Base-by-base conservation (phyloP, 352 stramenopile genomes). In the Globisporangium camurandrum region DNA sequence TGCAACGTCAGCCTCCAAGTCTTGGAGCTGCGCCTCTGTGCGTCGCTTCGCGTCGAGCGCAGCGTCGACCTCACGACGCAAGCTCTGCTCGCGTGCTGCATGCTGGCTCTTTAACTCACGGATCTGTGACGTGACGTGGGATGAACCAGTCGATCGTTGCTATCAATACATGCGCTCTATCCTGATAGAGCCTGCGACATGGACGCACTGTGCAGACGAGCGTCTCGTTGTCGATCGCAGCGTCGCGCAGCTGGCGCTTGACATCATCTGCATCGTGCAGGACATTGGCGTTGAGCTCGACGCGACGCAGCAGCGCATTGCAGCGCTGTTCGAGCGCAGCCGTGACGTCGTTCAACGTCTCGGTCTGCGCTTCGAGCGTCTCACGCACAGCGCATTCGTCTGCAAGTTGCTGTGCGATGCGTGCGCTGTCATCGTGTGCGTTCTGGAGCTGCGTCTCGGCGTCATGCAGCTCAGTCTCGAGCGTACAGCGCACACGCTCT, bases 281-380 rank as follows among this genome's bases (percentile, higher is more conserved):
- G 17, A 82, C 53, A 24, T 57, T 52, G 1, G 76, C 65, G 8
- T 54, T 71, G 1, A 88, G 60, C 24, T 93, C 75, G 3, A 89
- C 44, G 6, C 81, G 62, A 11, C 81, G 65, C 17, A 93, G 67
- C 9, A 93, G 66, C 24, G 77, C 69, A 39, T 79, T 71, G 40
- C 78, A 78, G 1, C 81, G 73, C 47, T 87, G 75, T 38, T 93
- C 76, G 14, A 93, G 51, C 2, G 78, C 81, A 10, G 63, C 52
- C 23, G 89, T 93, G 19, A 93, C 75, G 53, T 88, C 76, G 12
- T 86, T 81, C 3, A 93, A 59, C 19, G 76, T 90, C 22, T 67
- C 59, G 28, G 88, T 58, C 45, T 88, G 76, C 33, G 85, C 65
- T 33, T 88, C 73, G 0, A 91, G 50, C 0, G 75, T 82, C 2